Base-by-base conservation (phyloP, 1,139 yeast genomes). In the Yamadazyma triangularis region DNA sequence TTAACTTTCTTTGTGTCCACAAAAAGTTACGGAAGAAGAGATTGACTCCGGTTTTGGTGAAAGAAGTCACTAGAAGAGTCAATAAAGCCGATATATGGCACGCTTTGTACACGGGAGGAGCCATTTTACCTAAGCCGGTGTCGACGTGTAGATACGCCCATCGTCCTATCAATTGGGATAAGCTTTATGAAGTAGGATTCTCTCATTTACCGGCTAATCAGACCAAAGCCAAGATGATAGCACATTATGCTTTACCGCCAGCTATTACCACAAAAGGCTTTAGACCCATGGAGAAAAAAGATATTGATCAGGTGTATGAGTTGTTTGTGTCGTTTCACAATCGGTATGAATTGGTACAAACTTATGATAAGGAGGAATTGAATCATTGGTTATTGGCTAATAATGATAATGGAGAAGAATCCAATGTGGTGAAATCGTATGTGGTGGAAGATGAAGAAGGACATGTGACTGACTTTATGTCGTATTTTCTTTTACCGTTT, bases 21-120 rank as follows among this genome's bases (percentile, higher is more conserved):
- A 91, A 91, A 60, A 87, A 89, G 58, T 71, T 91, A 44, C 73
- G 99, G 50, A 73, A 91, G n/a, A 91, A 91, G 58, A 76, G 99
- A 48, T 70, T 91, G 51, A 89, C 98, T 0, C 99, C 99, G 0
- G 84, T 91, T 11, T 67, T 91, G 51, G 91, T 91, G 56, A 84
- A 85, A 49, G 99, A 91, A 58, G 84, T 91, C 43, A 91, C 98
- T 4, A 76, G 99, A 53, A 73, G 97, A 45, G 94, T 91, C 42
- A 91, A 93, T 58, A 71, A 74, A 41, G 70, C 71, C 28, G 75
- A 85, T 35, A 83, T 89, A 38, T 91, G 97, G 96, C 97, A 91
- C 56, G 98, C 98, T 0, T 70, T 93, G 38, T 88, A 87, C 57
- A 89, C 99, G 9, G 96, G 93, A 0, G 98, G 98, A 5, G 76